phyloP scores from a whole-genome alignment of 345 rosid species.

The Citrus reticulata region DNA sequence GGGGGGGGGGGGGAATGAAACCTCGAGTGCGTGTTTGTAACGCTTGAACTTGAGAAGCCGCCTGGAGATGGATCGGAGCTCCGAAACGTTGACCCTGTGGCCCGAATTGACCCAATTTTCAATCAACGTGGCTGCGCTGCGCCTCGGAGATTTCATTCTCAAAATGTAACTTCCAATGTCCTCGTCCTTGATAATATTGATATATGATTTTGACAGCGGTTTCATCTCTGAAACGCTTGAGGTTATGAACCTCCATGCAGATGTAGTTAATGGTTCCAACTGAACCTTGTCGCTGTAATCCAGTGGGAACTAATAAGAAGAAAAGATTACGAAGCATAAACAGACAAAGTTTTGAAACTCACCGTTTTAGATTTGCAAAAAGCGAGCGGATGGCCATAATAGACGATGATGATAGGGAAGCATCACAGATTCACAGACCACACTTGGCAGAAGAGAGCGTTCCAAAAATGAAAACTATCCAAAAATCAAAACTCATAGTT shows the following conservation, averaged over 20 bases:
- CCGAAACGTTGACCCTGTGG: slow-evolving; percentile 27
- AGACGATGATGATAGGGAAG: background rate
- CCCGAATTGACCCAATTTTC: slow-evolving; percentile 39
- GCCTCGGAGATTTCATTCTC: slow-evolving; percentile 27
- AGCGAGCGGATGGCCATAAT: slow-evolving; percentile 29
- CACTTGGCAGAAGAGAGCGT: background rate
- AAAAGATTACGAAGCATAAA: background rate
- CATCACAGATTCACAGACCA: background rate
- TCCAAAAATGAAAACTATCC: no score
- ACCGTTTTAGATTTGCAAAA: slow-evolving; percentile 9
- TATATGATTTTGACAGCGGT: background rate
- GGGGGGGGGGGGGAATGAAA: background rate
- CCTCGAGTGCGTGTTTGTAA: slow-evolving; percentile 53
- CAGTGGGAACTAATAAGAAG: background rate
- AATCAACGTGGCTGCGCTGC: slow-evolving; percentile 28
- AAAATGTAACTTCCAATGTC: slow-evolving; percentile 30
- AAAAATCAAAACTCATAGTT: no score
- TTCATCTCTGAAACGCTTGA: slow-evolving; percentile 17
- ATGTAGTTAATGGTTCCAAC: background rate
- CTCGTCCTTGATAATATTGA: background rate
- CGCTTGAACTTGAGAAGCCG: slow-evolving; percentile 37
- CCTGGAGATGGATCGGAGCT: slow-evolving; percentile 38
- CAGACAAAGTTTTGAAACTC: background rate
- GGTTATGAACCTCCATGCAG: slow-evolving; percentile 22
- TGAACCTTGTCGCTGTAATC: slow-evolving; percentile 2